Evolutionary conservation across 208 protist genomes (phyloP), one percentile per base, ranked within the genome.

Genomic region (Crithidia sp.): DNA sequence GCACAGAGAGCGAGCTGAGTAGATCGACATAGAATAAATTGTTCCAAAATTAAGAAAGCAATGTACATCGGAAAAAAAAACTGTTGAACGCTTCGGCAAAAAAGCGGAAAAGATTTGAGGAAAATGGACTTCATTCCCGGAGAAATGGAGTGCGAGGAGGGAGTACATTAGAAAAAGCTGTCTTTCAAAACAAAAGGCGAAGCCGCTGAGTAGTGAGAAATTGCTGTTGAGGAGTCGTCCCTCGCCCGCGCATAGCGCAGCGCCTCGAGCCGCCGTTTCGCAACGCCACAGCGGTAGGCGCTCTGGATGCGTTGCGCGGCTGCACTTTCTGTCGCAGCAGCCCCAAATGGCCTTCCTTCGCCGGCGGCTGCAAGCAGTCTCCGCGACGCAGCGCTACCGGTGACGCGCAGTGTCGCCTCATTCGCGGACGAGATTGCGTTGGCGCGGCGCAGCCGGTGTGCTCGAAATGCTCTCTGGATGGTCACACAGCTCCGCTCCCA

Each of bases 381-480:
- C 44, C 10, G 52, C 12, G 43, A 37, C 49, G 19, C 47, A 53
- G 56, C 16, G 4, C 41, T 28, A 28, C 28, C 28, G 28, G 28
- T 28, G 28, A 28, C 28, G 28, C 28, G 28, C 28, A 28, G 28
- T 28, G 28, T 28, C 28, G 28, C 28, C 28, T 28, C 28, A 28
- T 28, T 28, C 28, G 28, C 28, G 28, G 28, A 28, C 28, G 28
- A 28, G 28, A 28, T 3, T 6, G 57, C 45, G n/a, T 13, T n/a
- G 41, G 59, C 50, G 17, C 76, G 70, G 17, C 79, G 72, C 40
- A 45, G 64, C 14, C 72, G 67, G 59, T 88, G 81, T 13, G 80
- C 77, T 14, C 90, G 82, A 63, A 85, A 95, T 39, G 60, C 77
- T 19, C 82, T 74, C 74, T 95, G 90, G 63, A 95, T 93, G 43